A percentile compares a stretch with the other conserved stretches of the same genome.
Evolutionary conservation across 257 asterid species (phyloP).

Genomic region (Phtheirospermum japonicum): DNA sequence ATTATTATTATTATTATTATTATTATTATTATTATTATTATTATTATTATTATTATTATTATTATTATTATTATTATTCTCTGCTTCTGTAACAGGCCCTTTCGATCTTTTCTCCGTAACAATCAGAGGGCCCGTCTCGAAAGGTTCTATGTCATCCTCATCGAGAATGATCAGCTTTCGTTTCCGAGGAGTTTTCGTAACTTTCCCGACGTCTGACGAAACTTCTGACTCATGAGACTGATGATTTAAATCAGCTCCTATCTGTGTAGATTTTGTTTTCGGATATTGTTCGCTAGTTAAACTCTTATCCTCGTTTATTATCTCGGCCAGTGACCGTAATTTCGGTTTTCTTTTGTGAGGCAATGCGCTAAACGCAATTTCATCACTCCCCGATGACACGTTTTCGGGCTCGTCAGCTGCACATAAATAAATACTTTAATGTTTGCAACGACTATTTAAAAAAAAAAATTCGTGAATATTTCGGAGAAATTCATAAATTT

Average conservation of each 20-base stretch:
- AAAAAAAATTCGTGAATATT: not conserved
- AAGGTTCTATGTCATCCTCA: slow-evolving; percentile 34
- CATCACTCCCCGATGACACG: slow-evolving; percentile 41
- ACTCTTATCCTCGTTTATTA: slow-evolving; percentile 45
- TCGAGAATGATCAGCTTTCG: slow-evolving; percentile 35
- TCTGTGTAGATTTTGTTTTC: slow-evolving; percentile 23
- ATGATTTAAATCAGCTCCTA: slow-evolving; percentile 28
- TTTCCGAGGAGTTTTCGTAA: slow-evolving; percentile 41
- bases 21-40: not conserved
- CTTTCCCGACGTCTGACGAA: slow-evolving; percentile 22
- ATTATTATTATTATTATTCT: slow-evolving; percentile 4
- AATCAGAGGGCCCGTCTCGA: slow-evolving; percentile 19
- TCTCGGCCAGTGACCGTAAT: slow-evolving; percentile 61
- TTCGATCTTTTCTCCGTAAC: slow-evolving; percentile 29
- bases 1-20: not conserved
- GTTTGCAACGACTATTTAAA: too few relatives aligned
- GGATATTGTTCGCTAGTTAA: slow-evolving; percentile 21
- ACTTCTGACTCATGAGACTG: slow-evolving; percentile 22
- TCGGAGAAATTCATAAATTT: not conserved
- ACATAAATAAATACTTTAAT: not conserved
- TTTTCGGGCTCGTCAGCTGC: slow-evolving; percentile 34
- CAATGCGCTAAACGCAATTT: slow-evolving; percentile 32
- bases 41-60: not conserved
- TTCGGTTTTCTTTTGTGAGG: slow-evolving; percentile 44
- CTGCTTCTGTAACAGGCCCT: slow-evolving; percentile 32